Evolutionary conservation across 371 early-diverging fungal species (phyloP), one percentile per base, ranked within the genome.

Genomic region (Mucor velutinosus): DNA sequence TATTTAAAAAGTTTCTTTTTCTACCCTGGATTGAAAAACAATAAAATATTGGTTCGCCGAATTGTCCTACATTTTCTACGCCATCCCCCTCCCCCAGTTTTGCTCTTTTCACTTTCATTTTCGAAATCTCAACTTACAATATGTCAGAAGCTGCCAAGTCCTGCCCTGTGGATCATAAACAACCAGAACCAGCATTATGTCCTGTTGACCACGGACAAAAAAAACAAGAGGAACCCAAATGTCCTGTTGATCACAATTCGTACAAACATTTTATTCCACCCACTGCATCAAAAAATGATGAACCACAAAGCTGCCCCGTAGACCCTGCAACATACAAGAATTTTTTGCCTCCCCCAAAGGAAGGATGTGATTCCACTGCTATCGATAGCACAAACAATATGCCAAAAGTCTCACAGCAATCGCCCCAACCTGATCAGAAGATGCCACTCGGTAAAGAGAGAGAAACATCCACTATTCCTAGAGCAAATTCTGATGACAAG

Each of bases 341-440:
- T 66, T 84, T 84, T 59, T 68, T 86, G 15, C 77, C 84, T 7
- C 55, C 66, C 30, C 35, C 69, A 56, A 67, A 74, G 29, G 77
- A 76, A 60, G 83, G 86, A 45, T 81, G 81, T 60, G 83, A 80
- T 61, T 81, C 82, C 0, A 78, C 80, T n/a, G 76, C 78, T 27
- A 81, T 90, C 49, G 86, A 91, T 67, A 88, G 87, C 0, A 81
- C 81, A 29, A 93, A 93, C 73, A 85, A 90, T 63, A 93, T 95
- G 92, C 94, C 94, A 1, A 66, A 78, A 29, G 60, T 77, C n/a
- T 88, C 91, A 1, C 81, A 88, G 65, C 90, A 93, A 72, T 57
- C 60, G 57, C 86, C 87, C 12, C 73, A 83, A 17, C 73, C 80
- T 0, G 89, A 80, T 23, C 94, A 94, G 75, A 73, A 67, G 53